Evolutionary conservation across 2,329 filamentous ascomycete genomes (phyloP).

Genomic region (Trichoderma sp.): DNA sequence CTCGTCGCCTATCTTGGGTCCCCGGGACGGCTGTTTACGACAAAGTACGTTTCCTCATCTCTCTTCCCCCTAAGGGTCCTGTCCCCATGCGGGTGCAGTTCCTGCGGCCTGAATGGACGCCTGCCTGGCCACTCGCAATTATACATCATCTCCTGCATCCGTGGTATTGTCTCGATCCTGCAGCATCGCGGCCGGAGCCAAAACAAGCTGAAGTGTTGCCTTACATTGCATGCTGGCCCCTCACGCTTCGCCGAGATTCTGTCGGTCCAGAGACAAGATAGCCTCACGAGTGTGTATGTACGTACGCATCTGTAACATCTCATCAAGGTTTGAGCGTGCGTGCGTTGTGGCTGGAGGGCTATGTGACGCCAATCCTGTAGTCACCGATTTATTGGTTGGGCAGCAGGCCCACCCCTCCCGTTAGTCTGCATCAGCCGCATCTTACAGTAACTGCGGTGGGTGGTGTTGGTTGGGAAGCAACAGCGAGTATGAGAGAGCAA

Average conservation of each 20-base stretch:
- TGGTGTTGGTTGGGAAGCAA: background rate
- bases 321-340: background rate
- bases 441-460: background rate
- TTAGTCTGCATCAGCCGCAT: background rate
- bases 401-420: background rate
- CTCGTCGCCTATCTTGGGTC: background rate
- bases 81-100: background rate
- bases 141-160: constrained; percentile 12
- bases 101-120: background rate
- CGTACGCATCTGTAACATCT: background rate
- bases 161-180: constrained; percentile 5
- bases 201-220: background rate
- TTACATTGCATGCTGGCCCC: background rate
- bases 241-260: background rate
- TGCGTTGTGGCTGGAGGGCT: background rate
- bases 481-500: background rate
- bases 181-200: background rate
- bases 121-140: background rate
- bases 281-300: background rate
- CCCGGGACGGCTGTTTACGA: background rate
- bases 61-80: background rate
- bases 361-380: background rate
- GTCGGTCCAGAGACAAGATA: background rate
- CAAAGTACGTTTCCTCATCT: background rate
- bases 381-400: background rate